Conservation (phyloP, 345 rosid species). For the Pseudoturritis turrita region DNA sequence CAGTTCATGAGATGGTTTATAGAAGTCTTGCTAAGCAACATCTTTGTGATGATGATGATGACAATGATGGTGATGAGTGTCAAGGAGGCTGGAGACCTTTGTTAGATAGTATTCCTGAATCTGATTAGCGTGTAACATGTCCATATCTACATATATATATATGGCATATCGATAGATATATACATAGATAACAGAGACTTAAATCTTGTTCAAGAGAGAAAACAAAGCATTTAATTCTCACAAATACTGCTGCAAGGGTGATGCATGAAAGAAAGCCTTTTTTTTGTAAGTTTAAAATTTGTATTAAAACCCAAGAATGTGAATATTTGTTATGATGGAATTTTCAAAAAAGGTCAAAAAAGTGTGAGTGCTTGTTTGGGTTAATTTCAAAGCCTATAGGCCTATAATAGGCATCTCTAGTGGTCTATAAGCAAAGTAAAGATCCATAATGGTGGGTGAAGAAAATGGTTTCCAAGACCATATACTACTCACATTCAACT, state of each 20-base stretch:
- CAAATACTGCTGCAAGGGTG: not conserved
- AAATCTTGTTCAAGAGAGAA: conserved; percentile 5
- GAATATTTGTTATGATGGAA: conserved; percentile 9
- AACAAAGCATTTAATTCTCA: conserved; percentile 12
- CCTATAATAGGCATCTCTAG: conserved; percentile 18
- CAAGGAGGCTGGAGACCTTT: conserved; percentile 51
- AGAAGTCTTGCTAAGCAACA: conserved; percentile 39
- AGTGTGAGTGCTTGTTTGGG: conserved; percentile 16
- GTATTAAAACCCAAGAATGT: not conserved
- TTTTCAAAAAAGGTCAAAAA: conserved; percentile 17
- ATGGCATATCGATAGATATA: not conserved
- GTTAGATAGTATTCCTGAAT: conserved; percentile 68
- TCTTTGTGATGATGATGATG: conserved; percentile 7
- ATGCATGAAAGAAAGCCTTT: not conserved
- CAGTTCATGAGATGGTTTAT: conserved; percentile 46
- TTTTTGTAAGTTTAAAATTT: not conserved
- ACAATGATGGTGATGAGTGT: not conserved
- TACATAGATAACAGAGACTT: conserved; percentile 18
- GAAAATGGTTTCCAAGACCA: conserved; percentile 12
- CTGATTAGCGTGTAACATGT: conserved; percentile 32
- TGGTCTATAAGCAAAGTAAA: conserved; percentile 24
- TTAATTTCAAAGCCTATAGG: conserved; percentile 20
- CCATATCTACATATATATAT: not conserved
- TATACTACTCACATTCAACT: conserved; percentile 16
- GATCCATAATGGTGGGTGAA: conserved; percentile 20